Percentiles rank a stretch among this genome's conserved stretches.
Evolutionary conservation across 1,284 basidiomycete species (phyloP).

Genomic region (Apiotrichum montevideense): DNA sequence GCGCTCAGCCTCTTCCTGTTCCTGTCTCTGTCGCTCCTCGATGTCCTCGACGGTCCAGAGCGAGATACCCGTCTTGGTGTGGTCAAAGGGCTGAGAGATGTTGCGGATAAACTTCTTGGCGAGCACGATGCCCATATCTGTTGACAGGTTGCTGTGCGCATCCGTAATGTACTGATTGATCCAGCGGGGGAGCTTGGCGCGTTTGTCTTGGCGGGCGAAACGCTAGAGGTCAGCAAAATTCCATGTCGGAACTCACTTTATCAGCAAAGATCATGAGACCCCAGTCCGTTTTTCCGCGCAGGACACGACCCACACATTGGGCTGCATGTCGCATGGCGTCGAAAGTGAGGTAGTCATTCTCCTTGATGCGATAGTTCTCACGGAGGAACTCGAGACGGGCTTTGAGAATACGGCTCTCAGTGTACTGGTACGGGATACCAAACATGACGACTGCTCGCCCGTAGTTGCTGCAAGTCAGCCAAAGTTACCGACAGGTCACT

Average conservation of each 20-base stretch:
- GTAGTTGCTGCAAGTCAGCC: constrained; percentile 59
- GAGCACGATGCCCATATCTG: constrained; percentile 94
- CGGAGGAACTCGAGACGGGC: constrained; percentile 94
- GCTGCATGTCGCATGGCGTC: constrained; percentile 99
- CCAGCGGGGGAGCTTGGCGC: constrained; percentile 95
- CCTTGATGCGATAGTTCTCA: constrained; percentile 96
- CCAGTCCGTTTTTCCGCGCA: constrained; percentile 99
- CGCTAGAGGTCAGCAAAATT: constrained; percentile 55
- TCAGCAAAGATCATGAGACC: constrained; percentile 99
- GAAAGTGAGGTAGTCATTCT: constrained; percentile 98
- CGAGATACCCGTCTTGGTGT: constrained; percentile 88
- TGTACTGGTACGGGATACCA: constrained; percentile 98
- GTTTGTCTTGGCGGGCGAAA: constrained; percentile 93
- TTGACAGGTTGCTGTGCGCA: constrained; percentile 92
- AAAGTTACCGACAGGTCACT: constrained; percentile 4
- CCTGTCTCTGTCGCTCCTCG: constrained; percentile 38
- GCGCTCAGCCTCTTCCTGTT: constrained; percentile 33
- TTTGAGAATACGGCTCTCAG: constrained; percentile 94
- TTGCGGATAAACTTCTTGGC: constrained; percentile 95
- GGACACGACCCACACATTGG: constrained; percentile 94
- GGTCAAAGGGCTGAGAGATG: constrained; percentile 94
- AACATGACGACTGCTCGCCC: constrained; percentile 99
- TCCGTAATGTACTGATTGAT: constrained; percentile 99
- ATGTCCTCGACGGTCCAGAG: constrained; percentile 68
- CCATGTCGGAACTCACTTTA: constrained; percentile 57